Conservation (phyloP, 2,329 filamentous ascomycete genomes). For the Dactylellina haptotyla region DNA sequence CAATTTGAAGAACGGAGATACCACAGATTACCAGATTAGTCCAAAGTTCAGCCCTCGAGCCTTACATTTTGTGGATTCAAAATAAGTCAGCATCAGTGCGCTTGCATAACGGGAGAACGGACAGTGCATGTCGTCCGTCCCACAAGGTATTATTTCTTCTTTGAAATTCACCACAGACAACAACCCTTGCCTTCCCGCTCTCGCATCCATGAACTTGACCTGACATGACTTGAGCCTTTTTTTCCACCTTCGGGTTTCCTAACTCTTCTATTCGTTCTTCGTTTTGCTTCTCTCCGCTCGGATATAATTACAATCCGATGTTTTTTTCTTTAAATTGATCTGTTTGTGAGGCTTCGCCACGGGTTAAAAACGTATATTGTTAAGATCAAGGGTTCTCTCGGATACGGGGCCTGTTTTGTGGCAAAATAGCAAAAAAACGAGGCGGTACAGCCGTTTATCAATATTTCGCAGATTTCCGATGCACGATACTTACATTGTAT, state of each 20-base stretch:
- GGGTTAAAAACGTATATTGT: background rate
- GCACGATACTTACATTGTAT: too few species aligned
- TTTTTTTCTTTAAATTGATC: too few species aligned
- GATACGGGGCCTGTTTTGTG: background rate
- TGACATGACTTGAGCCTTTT: background rate
- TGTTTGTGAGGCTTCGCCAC: background rate
- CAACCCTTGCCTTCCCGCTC: constrained; percentile 10
- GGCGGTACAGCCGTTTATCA: constrained; percentile 6
- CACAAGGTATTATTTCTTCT: too few species aligned
- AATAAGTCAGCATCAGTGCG: constrained; percentile 42
- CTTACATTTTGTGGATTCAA: background rate
- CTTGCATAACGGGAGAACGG: constrained; percentile 45
- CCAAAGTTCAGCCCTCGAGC: constrained; percentile 19
- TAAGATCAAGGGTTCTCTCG: background rate
- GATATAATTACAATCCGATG: background rate
- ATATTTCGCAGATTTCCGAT: background rate
- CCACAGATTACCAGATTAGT: background rate
- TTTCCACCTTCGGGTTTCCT: background rate
- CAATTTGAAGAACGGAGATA: background rate
- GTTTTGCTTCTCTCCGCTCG: background rate
- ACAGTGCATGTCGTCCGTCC: constrained; percentile 1
- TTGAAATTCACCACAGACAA: background rate
- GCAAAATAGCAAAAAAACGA: constrained; percentile 21
- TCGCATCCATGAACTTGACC: constrained; percentile 8
- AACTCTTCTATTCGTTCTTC: background rate